Evolutionary conservation across 495 filamentous ascomycete species (phyloP).

Genomic region (Haplographium delicatum): DNA sequence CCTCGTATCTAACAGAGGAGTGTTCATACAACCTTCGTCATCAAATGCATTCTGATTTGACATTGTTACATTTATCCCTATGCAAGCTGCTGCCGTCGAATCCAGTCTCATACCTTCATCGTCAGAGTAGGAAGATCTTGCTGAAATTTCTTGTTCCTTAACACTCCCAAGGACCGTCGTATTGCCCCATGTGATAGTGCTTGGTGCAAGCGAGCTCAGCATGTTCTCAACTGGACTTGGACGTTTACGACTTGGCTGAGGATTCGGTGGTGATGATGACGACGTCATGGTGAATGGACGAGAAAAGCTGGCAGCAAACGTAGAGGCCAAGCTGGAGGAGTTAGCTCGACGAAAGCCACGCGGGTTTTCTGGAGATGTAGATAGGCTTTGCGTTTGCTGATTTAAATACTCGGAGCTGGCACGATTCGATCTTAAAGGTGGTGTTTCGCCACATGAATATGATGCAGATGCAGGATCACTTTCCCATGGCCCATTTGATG

Average conservation of each 20-base stretch:
- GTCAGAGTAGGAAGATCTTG: conserved; percentile 40
- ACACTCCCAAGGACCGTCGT: conserved; percentile 51
- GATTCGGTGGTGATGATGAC: conserved; percentile 45
- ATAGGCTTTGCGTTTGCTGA: conserved; percentile 39
- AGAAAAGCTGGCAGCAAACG: conserved; percentile 66
- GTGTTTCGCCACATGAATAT: conserved; percentile 61
- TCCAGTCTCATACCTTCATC: conserved; percentile 30
- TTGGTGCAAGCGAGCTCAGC: conserved; percentile 53
- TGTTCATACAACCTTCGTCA: conserved; percentile 62
- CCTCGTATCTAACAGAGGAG: conserved; percentile 63
- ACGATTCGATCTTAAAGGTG: conserved; percentile 42
- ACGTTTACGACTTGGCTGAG: conserved; percentile 63
- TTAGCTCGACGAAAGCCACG: conserved; percentile 44
- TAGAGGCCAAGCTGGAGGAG: conserved; percentile 55
- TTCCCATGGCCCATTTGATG: conserved; percentile 47
- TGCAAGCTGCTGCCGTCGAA: conserved; percentile 38
- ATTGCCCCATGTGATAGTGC: conserved; percentile 60
- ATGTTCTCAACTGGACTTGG: conserved; percentile 63
- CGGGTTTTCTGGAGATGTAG: conserved; percentile 67
- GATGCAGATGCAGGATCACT: conserved; percentile 46
- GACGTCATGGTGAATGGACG: conserved; percentile 64
- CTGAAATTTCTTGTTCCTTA: conserved; percentile 34
- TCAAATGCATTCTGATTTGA: conserved; percentile 77
- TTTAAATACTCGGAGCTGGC: conserved; percentile 21
- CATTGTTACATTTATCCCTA: conserved; percentile 50